Evolutionary conservation across 2,329 filamentous ascomycete genomes (phyloP).

Genomic region (Neurospora sp.): DNA sequence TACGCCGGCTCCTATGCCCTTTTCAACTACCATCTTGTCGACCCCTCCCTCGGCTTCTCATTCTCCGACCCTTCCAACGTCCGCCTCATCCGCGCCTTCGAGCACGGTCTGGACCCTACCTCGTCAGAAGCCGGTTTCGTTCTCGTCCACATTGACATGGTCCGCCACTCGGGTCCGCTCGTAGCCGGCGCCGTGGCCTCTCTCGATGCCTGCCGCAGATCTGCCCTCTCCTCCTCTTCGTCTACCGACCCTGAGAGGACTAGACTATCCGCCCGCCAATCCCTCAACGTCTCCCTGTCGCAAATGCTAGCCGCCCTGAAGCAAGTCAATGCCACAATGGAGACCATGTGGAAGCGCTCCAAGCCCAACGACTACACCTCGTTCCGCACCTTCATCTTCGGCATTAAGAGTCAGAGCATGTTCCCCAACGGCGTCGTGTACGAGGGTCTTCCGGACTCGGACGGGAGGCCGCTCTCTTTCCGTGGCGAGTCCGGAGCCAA

Average conservation of each 20-base stretch:
- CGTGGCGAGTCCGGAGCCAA: conserved; percentile 90
- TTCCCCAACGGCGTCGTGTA: conserved; percentile 89
- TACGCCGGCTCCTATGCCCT: conserved; percentile 61
- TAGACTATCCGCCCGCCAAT: conserved; percentile 31
- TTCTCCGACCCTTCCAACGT: conserved; percentile 48
- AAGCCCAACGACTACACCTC: conserved; percentile 75
- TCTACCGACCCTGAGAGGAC: conserved; percentile 18
- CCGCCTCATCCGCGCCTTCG: conserved; percentile 81
- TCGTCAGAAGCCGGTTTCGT: conserved; percentile 94
- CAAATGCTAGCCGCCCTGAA: conserved; percentile 53
- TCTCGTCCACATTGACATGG: conserved; percentile 94
- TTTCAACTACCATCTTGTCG: conserved; percentile 54
- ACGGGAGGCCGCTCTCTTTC: conserved; percentile 63
- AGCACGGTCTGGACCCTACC: conserved; percentile 73
- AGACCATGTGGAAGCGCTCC: conserved; percentile 84
- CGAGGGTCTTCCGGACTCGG: conserved; percentile 49
- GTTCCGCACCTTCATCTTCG: conserved; percentile 95
- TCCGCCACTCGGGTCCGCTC: conserved; percentile 70
- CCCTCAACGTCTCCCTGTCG: conserved; percentile 55
- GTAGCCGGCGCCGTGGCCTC: conserved; percentile 62
- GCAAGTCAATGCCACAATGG: conserved; percentile 72
- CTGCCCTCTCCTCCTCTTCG: conserved; percentile 19
- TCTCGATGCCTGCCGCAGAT: conserved; percentile 44
- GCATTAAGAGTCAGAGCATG: conserved; percentile 88
- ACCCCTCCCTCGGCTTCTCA: conserved; percentile 45